Evolutionary conservation across 2,329 filamentous ascomycete genomes (phyloP).

Genomic region (Saccharata proteae): DNA sequence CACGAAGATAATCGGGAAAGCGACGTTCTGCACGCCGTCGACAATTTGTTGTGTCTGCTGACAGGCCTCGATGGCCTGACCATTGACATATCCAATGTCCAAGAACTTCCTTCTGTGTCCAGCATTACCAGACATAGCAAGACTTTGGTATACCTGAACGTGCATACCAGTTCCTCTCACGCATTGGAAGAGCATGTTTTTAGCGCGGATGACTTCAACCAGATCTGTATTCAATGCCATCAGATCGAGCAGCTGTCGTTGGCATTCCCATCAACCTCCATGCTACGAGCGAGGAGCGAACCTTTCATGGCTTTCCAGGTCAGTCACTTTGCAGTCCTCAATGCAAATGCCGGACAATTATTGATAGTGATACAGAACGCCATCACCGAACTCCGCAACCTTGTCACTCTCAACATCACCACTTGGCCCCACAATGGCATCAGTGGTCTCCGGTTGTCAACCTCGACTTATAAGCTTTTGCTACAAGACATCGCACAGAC

Average conservation of each 20-base stretch:
- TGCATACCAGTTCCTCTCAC: conserved; percentile 30
- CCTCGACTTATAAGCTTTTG: conserved; percentile 33
- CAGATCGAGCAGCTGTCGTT: conserved; percentile 33
- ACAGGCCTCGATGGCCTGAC: conserved; percentile 32
- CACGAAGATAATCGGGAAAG: conserved; percentile 37
- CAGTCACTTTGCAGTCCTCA: conserved; percentile 8
- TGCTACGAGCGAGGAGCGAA: conserved; percentile 29
- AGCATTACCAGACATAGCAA: conserved; percentile 34
- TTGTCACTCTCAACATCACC: conserved; percentile 36
- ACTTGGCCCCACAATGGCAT: conserved; percentile 36
- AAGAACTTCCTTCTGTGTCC: conserved; percentile 28
- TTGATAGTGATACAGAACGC: conserved; percentile 16
- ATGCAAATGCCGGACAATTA: background rate
- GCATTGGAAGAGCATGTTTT: conserved; percentile 32
- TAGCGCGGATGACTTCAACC: conserved; percentile 30
- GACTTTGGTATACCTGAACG: conserved; percentile 31
- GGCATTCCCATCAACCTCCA: conserved; percentile 34
- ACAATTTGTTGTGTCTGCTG: conserved; percentile 35
- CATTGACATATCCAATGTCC: conserved; percentile 31
- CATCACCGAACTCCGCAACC: conserved; percentile 24
- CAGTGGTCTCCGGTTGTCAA: conserved; percentile 25
- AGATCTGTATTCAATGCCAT: conserved; percentile 33
- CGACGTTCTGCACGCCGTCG: conserved; percentile 33
- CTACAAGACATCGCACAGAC: conserved; percentile 28
- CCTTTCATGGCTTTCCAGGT: conserved; percentile 33